Conservation (phyloP, 768 basidiomycete species). For the Boletus huronensis region DNA sequence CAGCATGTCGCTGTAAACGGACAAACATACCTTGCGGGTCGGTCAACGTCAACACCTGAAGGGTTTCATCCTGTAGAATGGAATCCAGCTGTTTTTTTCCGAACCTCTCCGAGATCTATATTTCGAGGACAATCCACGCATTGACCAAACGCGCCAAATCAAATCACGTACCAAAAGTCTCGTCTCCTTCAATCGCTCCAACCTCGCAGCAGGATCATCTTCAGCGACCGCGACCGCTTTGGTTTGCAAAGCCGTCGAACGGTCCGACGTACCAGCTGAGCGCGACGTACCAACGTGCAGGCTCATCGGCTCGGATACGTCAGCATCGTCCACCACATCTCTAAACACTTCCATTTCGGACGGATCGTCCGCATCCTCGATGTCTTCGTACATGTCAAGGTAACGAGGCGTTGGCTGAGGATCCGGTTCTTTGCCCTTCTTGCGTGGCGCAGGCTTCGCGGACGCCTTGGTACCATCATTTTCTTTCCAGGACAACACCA, state of each 20-base stretch:
- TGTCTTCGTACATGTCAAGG: constrained; percentile 27
- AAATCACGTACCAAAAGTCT: constrained; percentile 18
- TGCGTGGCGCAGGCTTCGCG: constrained; percentile 4
- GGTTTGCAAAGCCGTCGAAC: neutral
- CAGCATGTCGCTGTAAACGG: too few species aligned
- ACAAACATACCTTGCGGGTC: constrained; percentile 18
- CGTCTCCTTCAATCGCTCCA: constrained; percentile 18
- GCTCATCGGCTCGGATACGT: neutral
- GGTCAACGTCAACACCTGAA: constrained; percentile 21
- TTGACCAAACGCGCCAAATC: neutral
- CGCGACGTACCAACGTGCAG: constrained; percentile 14
- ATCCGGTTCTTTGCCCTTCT: constrained; percentile 23
- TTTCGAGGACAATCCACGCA: neutral
- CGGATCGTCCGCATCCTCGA: constrained; percentile 25
- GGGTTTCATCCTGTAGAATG: constrained; percentile 26
- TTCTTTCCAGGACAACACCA: constrained; percentile 29
- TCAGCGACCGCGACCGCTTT: neutral
- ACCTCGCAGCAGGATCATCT: constrained; percentile 10
- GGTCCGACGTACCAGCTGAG: neutral
- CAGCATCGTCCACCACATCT: constrained; percentile 6
- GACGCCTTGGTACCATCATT: constrained; percentile 9
- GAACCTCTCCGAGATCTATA: constrained; percentile 16
- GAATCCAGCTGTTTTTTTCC: neutral
- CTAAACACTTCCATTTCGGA: constrained; percentile 16
- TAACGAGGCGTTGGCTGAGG: neutral